Base-by-base conservation (phyloP, 805 yeast species). In the Candida vartiovaarae region DNA sequence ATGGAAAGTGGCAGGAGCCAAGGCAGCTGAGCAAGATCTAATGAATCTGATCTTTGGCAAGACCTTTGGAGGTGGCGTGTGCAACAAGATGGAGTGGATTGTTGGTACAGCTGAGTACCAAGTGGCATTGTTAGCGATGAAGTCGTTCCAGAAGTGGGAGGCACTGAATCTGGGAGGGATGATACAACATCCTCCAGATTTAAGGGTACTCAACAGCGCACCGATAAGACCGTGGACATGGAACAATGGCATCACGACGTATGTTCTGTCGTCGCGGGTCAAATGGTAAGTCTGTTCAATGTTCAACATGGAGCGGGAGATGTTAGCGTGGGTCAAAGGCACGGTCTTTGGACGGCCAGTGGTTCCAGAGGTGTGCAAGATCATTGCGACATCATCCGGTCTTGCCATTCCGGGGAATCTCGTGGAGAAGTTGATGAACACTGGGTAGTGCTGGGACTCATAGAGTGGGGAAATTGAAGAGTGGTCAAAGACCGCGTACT, bases 71-170 rank as follows among this genome's bases (percentile, higher is more conserved):
- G 67, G 56, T 36, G 69, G 66, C 32, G 71, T 64, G 54, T 75
- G 76, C 45, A 82, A 62, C 56, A 82, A 61, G 50, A 82, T 82
- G 63, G 77, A 74, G 62, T 83, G 87, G 48, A 82, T 82, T 0
- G 90, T 82, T 38, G 90, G 89, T 5, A 82, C 90, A 8, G 86
- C 84, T 42, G 85, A 77, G 60, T 80, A 82, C 90, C 90, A 82
- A 45, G 66, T 79, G 41, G 84, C 82, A 6, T 62, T 53, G 57
- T 70, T 67, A 6, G 53, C 51, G 42, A 64, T 61, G 53, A 77
- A 82, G 43, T 82, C 79, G 8, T 59, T 45, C 84, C 87, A 82
- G 62, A 82, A 82, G 11, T 55, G 60, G 29, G 66, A 61, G 3
- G 89, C 87, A 28, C 82, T 73, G 61, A 82, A 82, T 56, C 63